Percentiles rank a stretch among this genome's conserved stretches.
These are phyloP conservation scores for Sistotremastrum suecicum DNA, from an alignment of 768 basidiomycete genomes.

Conservation along the genomic window DNA sequence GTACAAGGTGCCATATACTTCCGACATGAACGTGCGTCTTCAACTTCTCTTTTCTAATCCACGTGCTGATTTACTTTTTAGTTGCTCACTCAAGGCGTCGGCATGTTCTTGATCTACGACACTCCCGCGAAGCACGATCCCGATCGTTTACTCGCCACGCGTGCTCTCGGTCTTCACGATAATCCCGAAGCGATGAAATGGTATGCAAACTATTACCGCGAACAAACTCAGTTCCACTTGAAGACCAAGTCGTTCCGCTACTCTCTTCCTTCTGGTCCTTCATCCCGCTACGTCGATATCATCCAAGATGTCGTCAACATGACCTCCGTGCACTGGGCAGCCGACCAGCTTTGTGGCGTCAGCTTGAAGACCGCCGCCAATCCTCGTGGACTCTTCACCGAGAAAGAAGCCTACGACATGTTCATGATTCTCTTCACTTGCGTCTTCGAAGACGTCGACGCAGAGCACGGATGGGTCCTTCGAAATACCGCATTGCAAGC, in stretches of 20 bases:
- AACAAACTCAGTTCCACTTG: constrained; percentile 11
- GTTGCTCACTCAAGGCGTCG: constrained; percentile 20
- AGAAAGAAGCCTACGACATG: constrained; percentile 35
- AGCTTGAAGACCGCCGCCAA: constrained; percentile 31
- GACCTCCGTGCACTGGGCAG: constrained; percentile 26
- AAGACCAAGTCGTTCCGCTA: constrained; percentile 17
- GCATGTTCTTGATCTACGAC: constrained; percentile 27
- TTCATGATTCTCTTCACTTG: constrained; percentile 15
- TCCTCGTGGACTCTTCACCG: constrained; percentile 29
- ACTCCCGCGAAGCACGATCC: constrained; percentile 14
- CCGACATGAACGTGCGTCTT: constrained; percentile 10
- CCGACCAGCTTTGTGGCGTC: constrained; percentile 29
- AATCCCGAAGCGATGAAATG: constrained; percentile 16
- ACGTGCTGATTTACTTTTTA: not conserved
- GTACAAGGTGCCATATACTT: constrained; percentile 24
- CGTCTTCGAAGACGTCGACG: constrained; percentile 18
- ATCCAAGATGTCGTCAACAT: constrained; percentile 35
- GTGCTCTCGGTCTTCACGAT: constrained; percentile 23
- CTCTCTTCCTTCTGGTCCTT: too few relatives aligned
- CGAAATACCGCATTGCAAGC: constrained; percentile 17
- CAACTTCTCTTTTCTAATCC: too few relatives aligned
- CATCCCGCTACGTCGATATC: constrained; percentile 25
- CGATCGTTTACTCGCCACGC: not conserved
- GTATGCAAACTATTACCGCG: constrained; percentile 18
- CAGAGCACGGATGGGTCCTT: constrained; percentile 21